Conservation (phyloP, 2,329 filamentous ascomycete genomes). For the Neofusicoccum kwambonambiense region DNA sequence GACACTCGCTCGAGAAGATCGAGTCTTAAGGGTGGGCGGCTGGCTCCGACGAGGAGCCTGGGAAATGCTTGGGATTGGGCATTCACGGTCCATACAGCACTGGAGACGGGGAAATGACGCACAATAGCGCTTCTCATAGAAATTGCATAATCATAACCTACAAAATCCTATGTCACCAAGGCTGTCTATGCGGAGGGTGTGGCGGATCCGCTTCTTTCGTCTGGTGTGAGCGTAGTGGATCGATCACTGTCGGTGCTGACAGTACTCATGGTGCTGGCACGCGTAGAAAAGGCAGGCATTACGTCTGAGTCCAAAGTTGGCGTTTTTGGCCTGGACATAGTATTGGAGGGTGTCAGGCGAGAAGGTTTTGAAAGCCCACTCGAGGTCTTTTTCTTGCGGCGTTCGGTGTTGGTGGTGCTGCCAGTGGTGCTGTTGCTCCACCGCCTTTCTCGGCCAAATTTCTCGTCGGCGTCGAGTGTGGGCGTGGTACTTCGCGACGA, state of each 20-base stretch:
- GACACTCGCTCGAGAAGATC: no score
- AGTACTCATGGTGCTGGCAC: constrained; percentile 8
- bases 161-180: neutral
- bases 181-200: neutral
- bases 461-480: constrained; percentile 31
- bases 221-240: constrained; percentile 17
- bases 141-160: constrained; percentile 6
- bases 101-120: no score
- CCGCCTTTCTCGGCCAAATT: constrained; percentile 24
- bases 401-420: constrained; percentile 19
- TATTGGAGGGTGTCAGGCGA: constrained; percentile 10
- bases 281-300: constrained; percentile 5
- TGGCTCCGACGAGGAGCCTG: no score
- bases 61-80: no score
- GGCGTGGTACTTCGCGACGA: constrained; percentile 35
- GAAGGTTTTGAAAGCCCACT: constrained; percentile 5
- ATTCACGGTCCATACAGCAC: no score
- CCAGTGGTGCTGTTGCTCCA: constrained; percentile 36
- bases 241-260: constrained; percentile 17
- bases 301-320: neutral
- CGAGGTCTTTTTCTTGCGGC: constrained; percentile 9
- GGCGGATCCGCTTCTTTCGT: constrained; percentile 4
- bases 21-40: no score
- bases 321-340: constrained; percentile 6
- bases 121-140: neutral